These are phyloP conservation scores for Blastocystis sp. DNA, from an alignment of 352 stramenopile species.

Conservation along the genomic window DNA sequence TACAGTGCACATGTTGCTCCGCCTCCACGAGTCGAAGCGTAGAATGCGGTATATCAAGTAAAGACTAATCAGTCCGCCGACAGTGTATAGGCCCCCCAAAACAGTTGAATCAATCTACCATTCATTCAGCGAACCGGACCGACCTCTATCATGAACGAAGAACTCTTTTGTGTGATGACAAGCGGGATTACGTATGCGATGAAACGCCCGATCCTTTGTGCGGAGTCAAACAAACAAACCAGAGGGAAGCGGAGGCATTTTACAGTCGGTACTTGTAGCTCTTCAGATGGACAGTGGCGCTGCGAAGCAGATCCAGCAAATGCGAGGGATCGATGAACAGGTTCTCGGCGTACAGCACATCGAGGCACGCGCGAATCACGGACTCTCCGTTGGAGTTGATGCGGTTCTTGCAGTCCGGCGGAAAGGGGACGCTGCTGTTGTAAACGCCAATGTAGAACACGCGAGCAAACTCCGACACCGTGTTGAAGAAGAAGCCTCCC, in stretches of 20 bases:
- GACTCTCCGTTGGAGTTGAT: constrained; percentile 55
- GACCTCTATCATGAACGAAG: not conserved
- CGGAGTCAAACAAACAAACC: not conserved
- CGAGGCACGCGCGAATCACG: constrained; percentile 23
- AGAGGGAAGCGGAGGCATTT: not conserved
- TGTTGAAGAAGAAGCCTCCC: constrained; percentile 67
- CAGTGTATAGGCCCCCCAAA: not conserved
- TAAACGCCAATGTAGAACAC: constrained; percentile 61
- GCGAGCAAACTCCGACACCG: constrained; percentile 43
- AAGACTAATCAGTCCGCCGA: not conserved
- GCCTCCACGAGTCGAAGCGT: constrained; percentile 47
- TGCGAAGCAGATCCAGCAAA: not conserved
- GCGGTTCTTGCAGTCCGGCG: constrained; percentile 57
- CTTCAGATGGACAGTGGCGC: constrained; percentile 23
- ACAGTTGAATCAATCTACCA: not conserved
- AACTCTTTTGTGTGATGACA: not conserved
- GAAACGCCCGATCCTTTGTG: not conserved
- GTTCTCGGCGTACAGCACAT: constrained; percentile 22
- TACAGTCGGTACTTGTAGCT: constrained; percentile 22
- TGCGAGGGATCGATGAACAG: constrained; percentile 26
- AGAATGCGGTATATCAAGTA: not conserved
- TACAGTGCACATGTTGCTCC: constrained; percentile 8
- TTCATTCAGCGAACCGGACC: not conserved
- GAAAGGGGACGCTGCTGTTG: constrained; percentile 58
- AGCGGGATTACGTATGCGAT: not conserved